Evolutionary conservation across 75 land plant species (phyloP).

Genomic region (Pinus tabuliformis): DNA sequence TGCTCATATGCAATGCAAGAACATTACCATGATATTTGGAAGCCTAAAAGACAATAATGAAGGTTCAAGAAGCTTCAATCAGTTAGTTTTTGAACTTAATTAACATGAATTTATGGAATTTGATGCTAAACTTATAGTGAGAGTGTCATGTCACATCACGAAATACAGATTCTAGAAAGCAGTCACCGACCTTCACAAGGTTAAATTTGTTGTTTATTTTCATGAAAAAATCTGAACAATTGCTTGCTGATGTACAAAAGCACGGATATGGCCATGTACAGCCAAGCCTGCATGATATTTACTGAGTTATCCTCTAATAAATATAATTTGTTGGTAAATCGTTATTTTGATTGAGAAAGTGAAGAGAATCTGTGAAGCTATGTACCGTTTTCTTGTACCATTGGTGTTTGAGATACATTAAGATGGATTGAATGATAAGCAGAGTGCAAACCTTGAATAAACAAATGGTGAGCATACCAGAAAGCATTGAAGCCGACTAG

Average conservation of each 20-base stretch:
- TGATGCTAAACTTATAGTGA: no score
- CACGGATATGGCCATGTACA: no score
- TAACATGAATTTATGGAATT: no score
- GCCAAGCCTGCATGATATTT: no score
- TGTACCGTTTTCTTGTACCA: conserved; percentile 73
- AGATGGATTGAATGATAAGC: conserved; percentile 55
- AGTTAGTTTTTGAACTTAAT: no score
- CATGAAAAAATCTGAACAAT: no score
- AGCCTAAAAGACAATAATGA: background rate
- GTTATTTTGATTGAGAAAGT: conserved; percentile 29
- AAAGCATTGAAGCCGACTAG: conserved; percentile 84
- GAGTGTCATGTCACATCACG: no score
- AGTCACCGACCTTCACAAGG: conserved; percentile 45
- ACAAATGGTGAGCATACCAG: conserved; percentile 85
- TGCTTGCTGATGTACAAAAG: no score
- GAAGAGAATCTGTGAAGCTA: conserved; percentile 63
- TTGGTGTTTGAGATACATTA: conserved; percentile 37
- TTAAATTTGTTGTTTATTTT: conserved; percentile 17
- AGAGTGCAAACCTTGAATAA: conserved; percentile 55
- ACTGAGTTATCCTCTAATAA: no score
- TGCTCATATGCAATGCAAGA: conserved; percentile 63
- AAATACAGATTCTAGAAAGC: no score
- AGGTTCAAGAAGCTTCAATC: no score
- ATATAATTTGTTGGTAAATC: no score
- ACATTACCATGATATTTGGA: conserved; percentile 79